Conservation (phyloP, 345 rosid genomes). For the Draba incana region DNA sequence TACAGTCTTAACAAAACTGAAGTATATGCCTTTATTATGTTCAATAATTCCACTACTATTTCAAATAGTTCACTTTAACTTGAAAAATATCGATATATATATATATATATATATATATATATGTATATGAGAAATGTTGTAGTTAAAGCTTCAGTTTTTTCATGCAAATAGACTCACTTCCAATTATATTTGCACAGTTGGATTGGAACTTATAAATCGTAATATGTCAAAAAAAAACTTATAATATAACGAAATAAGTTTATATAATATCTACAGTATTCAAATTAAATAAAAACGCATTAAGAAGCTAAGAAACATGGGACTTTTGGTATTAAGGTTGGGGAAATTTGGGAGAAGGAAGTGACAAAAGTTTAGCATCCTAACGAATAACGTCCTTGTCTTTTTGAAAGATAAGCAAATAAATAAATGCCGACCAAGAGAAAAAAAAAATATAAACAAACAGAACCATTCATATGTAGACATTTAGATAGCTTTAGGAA, state of each 20-base stretch:
- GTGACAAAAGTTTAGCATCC: constrained; percentile 31
- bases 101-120: too few relatives aligned
- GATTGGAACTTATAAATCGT: background rate
- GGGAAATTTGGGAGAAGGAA: constrained; percentile 22
- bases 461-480: constrained; percentile 31
- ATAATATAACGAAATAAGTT: too few relatives aligned
- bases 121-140: background rate
- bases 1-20: background rate
- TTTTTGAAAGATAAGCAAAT: constrained; percentile 22
- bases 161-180: constrained; percentile 10
- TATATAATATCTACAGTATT: background rate
- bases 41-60: background rate
- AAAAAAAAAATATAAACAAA: constrained; percentile 16
- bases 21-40: background rate
- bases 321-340: constrained; percentile 24
- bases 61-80: constrained; percentile 8
- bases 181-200: background rate
- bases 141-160: constrained; percentile 12
- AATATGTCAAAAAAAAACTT: background rate
- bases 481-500: constrained; percentile 14
- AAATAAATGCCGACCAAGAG: constrained; percentile 32
- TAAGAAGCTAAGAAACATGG: constrained; percentile 22
- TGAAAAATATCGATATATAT: background rate
- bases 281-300: constrained; percentile 1
- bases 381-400: constrained; percentile 13